A percentile compares a stretch with the other conserved stretches of the same genome.
Conservation (phyloP, 108 stramenopile genomes). For the Fistulifera pelliculosa region DNA sequence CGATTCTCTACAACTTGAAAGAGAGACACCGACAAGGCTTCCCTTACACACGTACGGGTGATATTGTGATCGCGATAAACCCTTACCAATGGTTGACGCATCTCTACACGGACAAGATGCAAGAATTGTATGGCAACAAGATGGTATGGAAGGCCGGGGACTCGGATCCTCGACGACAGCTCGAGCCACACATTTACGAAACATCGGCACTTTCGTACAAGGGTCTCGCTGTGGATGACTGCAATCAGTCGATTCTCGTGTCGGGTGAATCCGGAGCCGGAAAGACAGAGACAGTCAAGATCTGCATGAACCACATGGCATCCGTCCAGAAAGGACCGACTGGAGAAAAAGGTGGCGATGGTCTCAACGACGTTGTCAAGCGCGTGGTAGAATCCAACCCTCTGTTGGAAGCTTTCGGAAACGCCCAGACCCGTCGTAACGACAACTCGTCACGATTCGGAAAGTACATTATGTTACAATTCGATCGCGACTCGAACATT, state of each 20-base stretch:
- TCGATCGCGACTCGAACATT: constrained; percentile 32
- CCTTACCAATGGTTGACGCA: constrained; percentile 65
- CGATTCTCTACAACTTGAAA: constrained; percentile 88
- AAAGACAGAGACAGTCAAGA: constrained; percentile 92
- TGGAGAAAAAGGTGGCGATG: constrained; percentile 12
- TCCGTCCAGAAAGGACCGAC: constrained; percentile 38
- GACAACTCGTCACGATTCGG: constrained; percentile 86
- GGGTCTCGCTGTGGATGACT: constrained; percentile 46
- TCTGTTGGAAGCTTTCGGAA: constrained; percentile 89
- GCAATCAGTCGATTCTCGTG: constrained; percentile 78
- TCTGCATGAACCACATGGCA: constrained; percentile 82
- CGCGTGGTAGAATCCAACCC: constrained; percentile 87
- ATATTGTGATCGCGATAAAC: constrained; percentile 81
- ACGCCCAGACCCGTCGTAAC: constrained; percentile 85
- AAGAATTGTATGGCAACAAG: constrained; percentile 47
- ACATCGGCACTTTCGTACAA: constrained; percentile 71
- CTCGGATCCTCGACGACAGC: constrained; percentile 42
- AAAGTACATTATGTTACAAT: constrained; percentile 83
- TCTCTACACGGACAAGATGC: constrained; percentile 50
- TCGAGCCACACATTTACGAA: constrained; percentile 79
- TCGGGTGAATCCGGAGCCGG: constrained; percentile 88
- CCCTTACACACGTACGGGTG: constrained; percentile 92
- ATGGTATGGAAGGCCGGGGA: constrained; percentile 66
- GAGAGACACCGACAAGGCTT: constrained; percentile 56
- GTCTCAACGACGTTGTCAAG: constrained; percentile 47